A percentile compares a stretch with the other conserved stretches of the same genome.
Conservation (phyloP, 371 early-diverging fungal genomes). For the Mucor racemosus region DNA sequence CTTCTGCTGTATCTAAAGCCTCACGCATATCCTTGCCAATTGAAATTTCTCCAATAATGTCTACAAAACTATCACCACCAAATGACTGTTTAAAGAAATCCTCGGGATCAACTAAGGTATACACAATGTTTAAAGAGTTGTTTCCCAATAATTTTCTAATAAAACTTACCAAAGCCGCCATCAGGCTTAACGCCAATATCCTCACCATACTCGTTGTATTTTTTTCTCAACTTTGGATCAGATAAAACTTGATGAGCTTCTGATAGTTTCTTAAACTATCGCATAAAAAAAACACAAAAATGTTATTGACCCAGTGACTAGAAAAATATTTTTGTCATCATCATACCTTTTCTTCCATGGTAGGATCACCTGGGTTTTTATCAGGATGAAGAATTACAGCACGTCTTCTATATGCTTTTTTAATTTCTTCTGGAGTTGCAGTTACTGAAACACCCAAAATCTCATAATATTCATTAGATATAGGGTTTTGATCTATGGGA, state of each 20-base stretch:
- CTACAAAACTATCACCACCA: slow-evolving; percentile 93
- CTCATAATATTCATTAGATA: slow-evolving; percentile 84
- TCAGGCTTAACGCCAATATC: slow-evolving; percentile 67
- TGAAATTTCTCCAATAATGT: slow-evolving; percentile 95
- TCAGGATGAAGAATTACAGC: slow-evolving; percentile 97
- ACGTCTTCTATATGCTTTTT: slow-evolving; percentile 91
- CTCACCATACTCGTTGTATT: slow-evolving; percentile 83
- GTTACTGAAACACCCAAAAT: slow-evolving; percentile 80
- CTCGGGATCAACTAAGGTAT: slow-evolving; percentile 76
- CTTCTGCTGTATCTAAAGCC: slow-evolving; percentile 70
- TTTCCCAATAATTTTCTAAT: background rate
- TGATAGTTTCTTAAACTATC: slow-evolving; percentile 84
- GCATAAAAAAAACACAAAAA: background rate
- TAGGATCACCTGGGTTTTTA: slow-evolving; percentile 83
- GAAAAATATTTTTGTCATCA: background rate
- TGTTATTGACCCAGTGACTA: background rate
- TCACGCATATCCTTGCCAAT: slow-evolving; percentile 90
- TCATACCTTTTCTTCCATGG: slow-evolving; percentile 83
- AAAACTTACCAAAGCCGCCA: slow-evolving; percentile 65
- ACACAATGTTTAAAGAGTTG: no score
- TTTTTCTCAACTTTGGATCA: slow-evolving; percentile 80
- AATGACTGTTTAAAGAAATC: slow-evolving; percentile 95
- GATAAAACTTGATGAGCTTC: slow-evolving; percentile 92
- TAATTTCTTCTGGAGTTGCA: slow-evolving; percentile 90
- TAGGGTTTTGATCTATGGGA: slow-evolving; percentile 65